phyloP scores from a whole-genome alignment of 306 rosid genomes.

The Mimosa pudica region DNA sequence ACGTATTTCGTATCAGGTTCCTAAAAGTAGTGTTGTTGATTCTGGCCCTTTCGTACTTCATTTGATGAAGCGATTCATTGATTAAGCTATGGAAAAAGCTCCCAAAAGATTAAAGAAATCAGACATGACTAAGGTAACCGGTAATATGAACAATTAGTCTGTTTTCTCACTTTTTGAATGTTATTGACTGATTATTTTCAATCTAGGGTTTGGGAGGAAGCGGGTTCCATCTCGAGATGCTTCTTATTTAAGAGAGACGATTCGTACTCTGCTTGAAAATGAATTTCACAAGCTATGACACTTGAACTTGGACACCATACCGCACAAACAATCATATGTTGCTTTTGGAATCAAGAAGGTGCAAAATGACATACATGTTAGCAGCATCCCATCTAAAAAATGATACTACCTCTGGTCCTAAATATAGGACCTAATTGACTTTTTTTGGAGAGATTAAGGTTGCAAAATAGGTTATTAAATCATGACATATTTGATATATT shows the following conservation, averaged over 20 bases:
- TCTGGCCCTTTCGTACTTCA: slow-evolving; percentile 89
- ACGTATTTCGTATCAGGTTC: slow-evolving; percentile 59
- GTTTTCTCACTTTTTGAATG: slow-evolving; percentile 2
- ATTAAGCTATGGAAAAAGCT: slow-evolving; percentile 51
- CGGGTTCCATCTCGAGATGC: slow-evolving; percentile 94
- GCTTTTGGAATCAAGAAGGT: slow-evolving; percentile 9
- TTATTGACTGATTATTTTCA: slow-evolving; percentile 25
- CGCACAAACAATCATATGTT: slow-evolving; percentile 15
- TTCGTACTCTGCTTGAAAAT: slow-evolving; percentile 53
- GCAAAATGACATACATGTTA: slow-evolving; percentile 17
- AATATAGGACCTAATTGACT: too few species aligned
- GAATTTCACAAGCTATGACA: slow-evolving; percentile 49
- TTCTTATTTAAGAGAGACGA: slow-evolving; percentile 78
- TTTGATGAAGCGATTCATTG: slow-evolving; percentile 77
- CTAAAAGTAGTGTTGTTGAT: slow-evolving; percentile 76
- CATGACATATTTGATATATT: too few species aligned
- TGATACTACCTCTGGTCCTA: neutral
- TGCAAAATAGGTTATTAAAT: too few species aligned
- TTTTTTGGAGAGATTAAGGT: too few species aligned
- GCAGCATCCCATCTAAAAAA: slow-evolving; percentile 20
- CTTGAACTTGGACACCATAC: slow-evolving; percentile 34
- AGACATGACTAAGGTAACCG: slow-evolving; percentile 71
- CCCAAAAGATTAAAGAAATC: slow-evolving; percentile 71
- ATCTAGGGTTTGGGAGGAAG: slow-evolving; percentile 69
- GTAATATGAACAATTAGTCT: neutral